These are phyloP conservation scores for Alopecurus myosuroides DNA, from an alignment of 176 grass and related monocot genomes.

Conservation along the genomic window DNA sequence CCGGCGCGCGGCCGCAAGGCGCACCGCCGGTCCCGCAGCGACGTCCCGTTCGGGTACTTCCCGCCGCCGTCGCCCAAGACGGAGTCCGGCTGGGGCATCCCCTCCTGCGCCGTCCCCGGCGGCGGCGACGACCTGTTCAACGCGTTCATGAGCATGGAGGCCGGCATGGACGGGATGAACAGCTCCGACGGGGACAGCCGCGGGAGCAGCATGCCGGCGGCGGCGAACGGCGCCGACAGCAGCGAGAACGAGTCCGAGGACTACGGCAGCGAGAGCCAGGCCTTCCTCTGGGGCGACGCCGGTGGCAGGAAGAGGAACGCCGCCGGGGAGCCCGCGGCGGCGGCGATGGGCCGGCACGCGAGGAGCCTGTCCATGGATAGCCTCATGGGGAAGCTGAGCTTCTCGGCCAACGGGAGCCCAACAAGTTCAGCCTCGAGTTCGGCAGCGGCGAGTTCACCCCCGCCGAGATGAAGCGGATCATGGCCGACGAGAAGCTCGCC, in stretches of 20 bases:
- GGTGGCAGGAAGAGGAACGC: constrained; percentile 43
- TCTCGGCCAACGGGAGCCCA: constrained; percentile 34
- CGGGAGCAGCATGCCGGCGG: constrained; percentile 65
- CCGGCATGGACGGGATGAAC: constrained; percentile 62
- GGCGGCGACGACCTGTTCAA: constrained; percentile 72
- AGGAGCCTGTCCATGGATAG: constrained; percentile 91
- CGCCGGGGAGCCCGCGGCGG: constrained; percentile 9
- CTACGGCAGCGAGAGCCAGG: constrained; percentile 47
- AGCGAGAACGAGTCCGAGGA: constrained; percentile 94
- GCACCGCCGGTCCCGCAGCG: constrained; percentile 67
- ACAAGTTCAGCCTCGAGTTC: constrained; percentile 83
- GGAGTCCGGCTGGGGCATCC: constrained; percentile 35
- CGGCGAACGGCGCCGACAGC: constrained; percentile 72
- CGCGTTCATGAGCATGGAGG: constrained; percentile 86
- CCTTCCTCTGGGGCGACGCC: constrained; percentile 31
- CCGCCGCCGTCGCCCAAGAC: constrained; percentile 42
- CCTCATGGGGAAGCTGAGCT: constrained; percentile 75
- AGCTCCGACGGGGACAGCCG: constrained; percentile 79
- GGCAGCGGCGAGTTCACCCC: constrained; percentile 85
- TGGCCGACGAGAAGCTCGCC: constrained; percentile 86
- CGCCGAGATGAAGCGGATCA: constrained; percentile 93
- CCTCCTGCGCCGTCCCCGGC: neutral
- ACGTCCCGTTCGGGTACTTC: constrained; percentile 74
- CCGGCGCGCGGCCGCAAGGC: constrained; percentile 47
- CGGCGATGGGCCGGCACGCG: constrained; percentile 24